phyloP scores from a whole-genome alignment of 2,329 filamentous ascomycete species.

The Calonectria hawksworthii region DNA sequence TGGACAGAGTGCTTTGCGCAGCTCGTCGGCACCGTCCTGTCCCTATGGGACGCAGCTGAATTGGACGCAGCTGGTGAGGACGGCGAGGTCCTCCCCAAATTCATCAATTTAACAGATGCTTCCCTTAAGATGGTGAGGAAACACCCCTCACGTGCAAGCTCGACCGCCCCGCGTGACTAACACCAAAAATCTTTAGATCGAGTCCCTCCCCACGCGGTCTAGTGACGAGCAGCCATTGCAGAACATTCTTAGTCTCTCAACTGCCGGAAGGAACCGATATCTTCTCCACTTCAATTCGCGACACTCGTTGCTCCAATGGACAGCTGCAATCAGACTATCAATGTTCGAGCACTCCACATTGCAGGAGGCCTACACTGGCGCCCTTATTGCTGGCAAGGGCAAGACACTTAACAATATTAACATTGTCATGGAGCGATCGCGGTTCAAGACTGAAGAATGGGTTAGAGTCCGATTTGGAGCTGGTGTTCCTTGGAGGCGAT shows the following conservation, averaged over 20 bases:
- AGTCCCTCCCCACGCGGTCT: conserved; percentile 89
- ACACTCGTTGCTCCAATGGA: conserved; percentile 95
- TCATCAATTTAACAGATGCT: conserved; percentile 97
- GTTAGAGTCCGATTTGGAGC: conserved; percentile 95
- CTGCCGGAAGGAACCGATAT: conserved; percentile 95
- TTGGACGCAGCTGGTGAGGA: conserved; percentile 89
- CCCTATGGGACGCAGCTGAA: conserved; percentile 94
- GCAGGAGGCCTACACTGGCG: conserved; percentile 97
- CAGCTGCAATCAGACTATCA: conserved; percentile 89
- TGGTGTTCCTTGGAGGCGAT: conserved; percentile 94
- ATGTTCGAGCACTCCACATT: conserved; percentile 95
- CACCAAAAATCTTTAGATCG: conserved; percentile 70
- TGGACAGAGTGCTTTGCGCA: conserved; percentile 99
- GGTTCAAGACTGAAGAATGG: conserved; percentile 89
- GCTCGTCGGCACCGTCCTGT: conserved; percentile 93
- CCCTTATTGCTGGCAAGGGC: conserved; percentile 94
- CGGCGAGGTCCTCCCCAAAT: conserved; percentile 88
- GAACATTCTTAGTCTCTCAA: conserved; percentile 96
- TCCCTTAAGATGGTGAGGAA: conserved; percentile 93
- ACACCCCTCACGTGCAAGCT: conserved; percentile 8
- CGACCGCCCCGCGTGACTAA: conserved; percentile 33
- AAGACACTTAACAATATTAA: conserved; percentile 91
- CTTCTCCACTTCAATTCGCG: conserved; percentile 96
- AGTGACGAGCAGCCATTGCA: conserved; percentile 84
- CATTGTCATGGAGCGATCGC: conserved; percentile 85